Conservation (phyloP, 2,329 filamentous ascomycete genomes). For the Stagonosporopsis tanaceti region DNA sequence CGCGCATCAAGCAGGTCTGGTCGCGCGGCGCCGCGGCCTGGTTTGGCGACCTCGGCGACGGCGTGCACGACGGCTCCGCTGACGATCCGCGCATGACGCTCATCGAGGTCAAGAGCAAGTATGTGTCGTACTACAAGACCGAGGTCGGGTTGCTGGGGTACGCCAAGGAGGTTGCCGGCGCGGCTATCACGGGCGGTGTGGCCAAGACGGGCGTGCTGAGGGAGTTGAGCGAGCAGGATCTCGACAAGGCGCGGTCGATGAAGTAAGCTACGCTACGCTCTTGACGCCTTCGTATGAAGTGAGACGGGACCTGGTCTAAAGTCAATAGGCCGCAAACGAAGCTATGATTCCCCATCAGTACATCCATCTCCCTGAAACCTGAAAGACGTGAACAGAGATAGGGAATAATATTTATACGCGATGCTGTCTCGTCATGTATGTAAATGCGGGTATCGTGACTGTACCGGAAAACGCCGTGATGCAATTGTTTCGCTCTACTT, state of each 20-base stretch:
- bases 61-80: constrained; percentile 55
- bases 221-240: constrained; percentile 59
- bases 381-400: background rate
- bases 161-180: constrained; percentile 51
- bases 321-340: constrained; percentile 4
- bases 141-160: constrained; percentile 48
- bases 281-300: no score
- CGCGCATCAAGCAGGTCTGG: constrained; percentile 59
- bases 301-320: background rate
- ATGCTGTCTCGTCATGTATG: background rate
- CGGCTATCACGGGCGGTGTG: constrained; percentile 50
- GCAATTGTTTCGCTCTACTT: background rate
- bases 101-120: constrained; percentile 51
- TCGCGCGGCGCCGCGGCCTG: constrained; percentile 52
- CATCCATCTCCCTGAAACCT: background rate
- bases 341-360: background rate
- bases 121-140: constrained; percentile 52
- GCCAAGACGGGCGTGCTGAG: constrained; percentile 54
- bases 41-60: constrained; percentile 61
- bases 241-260: constrained; percentile 50
- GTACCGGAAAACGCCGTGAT: background rate
- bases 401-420: background rate
- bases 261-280: constrained; percentile 14
- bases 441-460: constrained; percentile 3
- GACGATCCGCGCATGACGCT: constrained; percentile 59